Evolutionary conservation across 345 rosid genomes (phyloP), one percentile per base, ranked within the genome.

Genomic region (Hibiscus tridactylites): DNA sequence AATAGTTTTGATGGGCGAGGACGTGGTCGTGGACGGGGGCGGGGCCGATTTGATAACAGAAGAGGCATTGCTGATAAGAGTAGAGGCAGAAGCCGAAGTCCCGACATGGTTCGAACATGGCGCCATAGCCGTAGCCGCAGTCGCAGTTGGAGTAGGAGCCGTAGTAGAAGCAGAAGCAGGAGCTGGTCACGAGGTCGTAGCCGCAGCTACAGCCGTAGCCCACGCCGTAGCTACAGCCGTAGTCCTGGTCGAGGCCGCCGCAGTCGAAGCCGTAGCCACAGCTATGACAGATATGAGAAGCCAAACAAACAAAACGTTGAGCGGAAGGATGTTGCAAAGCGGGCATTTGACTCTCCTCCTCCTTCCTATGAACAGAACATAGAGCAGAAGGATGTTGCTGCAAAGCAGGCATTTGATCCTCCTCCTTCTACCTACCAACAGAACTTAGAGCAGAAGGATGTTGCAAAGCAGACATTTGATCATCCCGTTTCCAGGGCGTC

Each of bases 41-140:
- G 85, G 15, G 94, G 97, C 26, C 79, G 91, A 69, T 90, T 88
- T 82, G 96, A 86, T 72, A 85, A 82, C 74, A 91, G 95, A 82
- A 84, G 96, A 77, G 93, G 81, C 8, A 56, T 72, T 70, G 58
- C 74, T 52, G 85, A 84, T 52, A 76, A 81, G 74, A 76, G 82
- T 21, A 81, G 90, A 44, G 88, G 89, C 37, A 84, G 98, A 83
- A 89, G 97, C 71, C 85, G 87, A 73, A 94, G 97, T 79, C 97
- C 93, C 29, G 94, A 87, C 1, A 80, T 83, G 77, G 89, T 85
- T 64, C 76, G 89, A 46, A 87, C 90, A 31, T 75, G 86, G 81
- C 83, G 86, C 19, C 28, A 75, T 62, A 85, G 91, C 52, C 80
- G 80, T 9, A 82, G 91, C 78, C 72, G 79, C 9, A 53, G 58